These are phyloP conservation scores for Neonectria sp. DNA, from an alignment of 2,329 filamentous ascomycete genomes.

Conservation along the genomic window DNA sequence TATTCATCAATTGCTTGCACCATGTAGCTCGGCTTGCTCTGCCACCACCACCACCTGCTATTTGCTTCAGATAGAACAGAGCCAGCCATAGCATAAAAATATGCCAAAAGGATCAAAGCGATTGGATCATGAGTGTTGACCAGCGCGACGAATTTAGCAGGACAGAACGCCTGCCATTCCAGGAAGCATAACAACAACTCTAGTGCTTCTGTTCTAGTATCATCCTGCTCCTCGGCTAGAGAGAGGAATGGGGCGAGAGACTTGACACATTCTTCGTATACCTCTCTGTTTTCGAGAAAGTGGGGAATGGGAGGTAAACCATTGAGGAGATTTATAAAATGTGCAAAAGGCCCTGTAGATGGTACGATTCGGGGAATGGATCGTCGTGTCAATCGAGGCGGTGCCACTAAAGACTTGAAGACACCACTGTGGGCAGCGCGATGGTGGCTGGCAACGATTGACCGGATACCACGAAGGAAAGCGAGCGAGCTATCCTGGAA, in stretches of 20 bases:
- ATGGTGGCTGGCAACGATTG: slow-evolving; percentile 14
- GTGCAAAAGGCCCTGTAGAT: slow-evolving; percentile 15
- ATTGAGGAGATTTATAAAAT: slow-evolving; percentile 17
- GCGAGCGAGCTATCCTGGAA: slow-evolving; percentile 15
- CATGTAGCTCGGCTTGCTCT: slow-evolving; percentile 15
- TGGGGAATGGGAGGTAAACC: slow-evolving; percentile 17
- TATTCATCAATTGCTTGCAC: slow-evolving; percentile 19
- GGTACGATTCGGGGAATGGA: slow-evolving; percentile 15
- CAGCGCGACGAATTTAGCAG: slow-evolving; percentile 16
- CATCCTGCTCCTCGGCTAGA: slow-evolving; percentile 16
- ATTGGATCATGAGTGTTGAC: slow-evolving; percentile 18
- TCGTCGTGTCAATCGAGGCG: slow-evolving; percentile 15
- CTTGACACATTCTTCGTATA: slow-evolving; percentile 17
- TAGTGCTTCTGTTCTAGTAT: slow-evolving; percentile 14
- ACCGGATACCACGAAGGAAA: slow-evolving; percentile 18
- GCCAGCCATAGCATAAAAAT: slow-evolving; percentile 16
- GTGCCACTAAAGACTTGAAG: slow-evolving; percentile 15
- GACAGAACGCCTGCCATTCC: slow-evolving; percentile 16
- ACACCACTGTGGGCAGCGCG: slow-evolving; percentile 14
- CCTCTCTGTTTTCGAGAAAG: slow-evolving; percentile 17
- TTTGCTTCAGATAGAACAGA: slow-evolving; percentile 15
- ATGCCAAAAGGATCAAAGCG: slow-evolving; percentile 17
- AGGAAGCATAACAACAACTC: slow-evolving; percentile 18
- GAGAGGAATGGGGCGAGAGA: slow-evolving; percentile 15
- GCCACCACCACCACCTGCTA: slow-evolving; percentile 14